Evolutionary conservation across 441 rosid genomes (phyloP), one percentile per base, ranked within the genome.

Genomic region (Daphne laureola): DNA sequence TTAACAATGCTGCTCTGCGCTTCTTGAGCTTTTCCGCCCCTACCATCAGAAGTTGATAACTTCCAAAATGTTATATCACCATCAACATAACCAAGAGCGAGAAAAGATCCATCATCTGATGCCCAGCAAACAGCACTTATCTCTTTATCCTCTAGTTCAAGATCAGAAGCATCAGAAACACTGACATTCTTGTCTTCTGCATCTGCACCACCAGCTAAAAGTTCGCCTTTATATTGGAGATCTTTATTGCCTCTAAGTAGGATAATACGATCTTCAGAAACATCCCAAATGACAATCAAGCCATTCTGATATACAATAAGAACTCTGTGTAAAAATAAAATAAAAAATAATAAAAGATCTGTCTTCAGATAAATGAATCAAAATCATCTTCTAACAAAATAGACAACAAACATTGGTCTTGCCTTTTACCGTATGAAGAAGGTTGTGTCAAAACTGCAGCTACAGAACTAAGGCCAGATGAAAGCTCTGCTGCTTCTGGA

Each of bases 101-200:
- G 82, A 68, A 78, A 58, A 50, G 90, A 80, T 53, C 90, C 90
- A 65, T 80, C 78, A 45, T 70, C 57, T 43, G 84, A 72, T 59
- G 86, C 84, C 90, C 90, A 83, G 72, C 90, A 83, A 54, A 83
- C 63, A 63, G 84, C 72, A 72, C 79, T 72, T 63, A 83, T 80
- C 72, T 83, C 82, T 74, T 83, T 83, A 53, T 71, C 86, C 59
- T 57, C 73, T 25, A 43, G 72, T 52, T 76, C 84, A 62, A 68
- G 57, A 56, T 66, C 76, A 14, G 63, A 54, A 43, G 43, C 4
- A 31, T 55, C 67, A 53, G 75, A 75, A 61, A 61, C 64, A 64
- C 76, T 66, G 57, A 55, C 59, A 27, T 43, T 61, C 49, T 67
- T 57, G 52, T 62, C 57, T 67, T 71, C 63, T 46, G 69, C 57